Evolutionary conservation across 1,139 yeast species (phyloP), one percentile per base, ranked within the genome.

Genomic region (Saccharomyces hybrid): DNA sequence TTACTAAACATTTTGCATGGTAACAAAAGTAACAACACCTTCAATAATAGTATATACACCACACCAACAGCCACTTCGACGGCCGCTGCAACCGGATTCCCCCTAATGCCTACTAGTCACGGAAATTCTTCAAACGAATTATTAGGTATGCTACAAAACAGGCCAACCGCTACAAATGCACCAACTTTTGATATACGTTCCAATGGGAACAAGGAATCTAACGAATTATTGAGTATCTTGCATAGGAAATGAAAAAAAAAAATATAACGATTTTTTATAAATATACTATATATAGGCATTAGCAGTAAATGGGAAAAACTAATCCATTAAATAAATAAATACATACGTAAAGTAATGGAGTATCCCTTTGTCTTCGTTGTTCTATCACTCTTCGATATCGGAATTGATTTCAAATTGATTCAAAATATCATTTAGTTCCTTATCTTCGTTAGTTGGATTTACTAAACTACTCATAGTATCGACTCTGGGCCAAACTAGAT

Each of bases 401-500:
- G 78, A 81, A 1, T 73, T 70, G 41, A 83, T 66, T 2, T 78
- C 72, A 59, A 71, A 84, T 66, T 84, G 86, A 44, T 79, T 72
- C 49, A 84, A 61, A 0, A 81, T 71, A 21, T 70, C 70, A 19
- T 72, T 60, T 54, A 70, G 65, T 51, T 71, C 73, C 14, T 65
- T 64, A 6, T 69, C 57, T 56, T 62, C 61, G 42, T 65, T 63
- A 2, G 24, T 38, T 12, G 24, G 7, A 19, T 19, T 38, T 19
- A 16, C 21, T 24, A 19, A 16, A 38, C 24, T 38, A 16, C 19
- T 11, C 44, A 38, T 38, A 24, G 44, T 16, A 19, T 16, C n/a
- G 11, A 38, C 24, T 1, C 72, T 66, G 2, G 89, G 88, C 90
- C 91, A 85, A 1, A 67, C 61, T 19, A 82, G 67, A 1, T 73